Evolutionary conservation across 768 basidiomycete species (phyloP).

Genomic region (Serpula lacrymans): DNA sequence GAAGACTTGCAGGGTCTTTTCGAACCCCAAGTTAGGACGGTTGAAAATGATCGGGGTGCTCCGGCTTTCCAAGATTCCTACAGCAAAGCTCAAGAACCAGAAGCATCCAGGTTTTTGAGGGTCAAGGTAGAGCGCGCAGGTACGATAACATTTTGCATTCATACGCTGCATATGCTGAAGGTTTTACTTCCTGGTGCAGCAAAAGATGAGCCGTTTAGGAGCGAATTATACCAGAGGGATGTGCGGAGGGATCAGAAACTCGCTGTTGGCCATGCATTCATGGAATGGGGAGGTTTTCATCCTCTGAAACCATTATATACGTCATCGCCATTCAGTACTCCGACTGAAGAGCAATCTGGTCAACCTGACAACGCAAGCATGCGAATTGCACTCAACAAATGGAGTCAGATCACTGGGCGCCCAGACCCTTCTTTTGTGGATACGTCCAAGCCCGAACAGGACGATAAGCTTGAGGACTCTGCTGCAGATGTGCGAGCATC

Average conservation of each 20-base stretch:
- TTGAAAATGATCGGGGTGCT: neutral
- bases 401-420: conserved; percentile 29
- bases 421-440: conserved; percentile 29
- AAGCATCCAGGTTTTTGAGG: conserved; percentile 5
- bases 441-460: too few relatives aligned
- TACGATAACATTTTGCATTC: conserved; percentile 10
- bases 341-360: conserved; percentile 9
- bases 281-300: conserved; percentile 30
- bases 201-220: conserved; percentile 18
- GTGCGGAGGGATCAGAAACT: conserved; percentile 27
- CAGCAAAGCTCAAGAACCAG: neutral
- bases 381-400: conserved; percentile 30
- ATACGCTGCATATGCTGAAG: neutral
- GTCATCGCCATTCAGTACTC: conserved; percentile 21
- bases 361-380: conserved; percentile 21
- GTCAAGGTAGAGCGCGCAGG: conserved; percentile 22
- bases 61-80: neutral
- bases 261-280: conserved; percentile 26
- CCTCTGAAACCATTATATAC: conserved; percentile 25
- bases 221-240: conserved; percentile 17
- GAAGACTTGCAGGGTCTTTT: conserved; percentile 28
- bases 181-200: conserved; percentile 9
- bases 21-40: conserved; percentile 8
- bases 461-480: too few relatives aligned
- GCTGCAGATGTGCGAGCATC: conserved; percentile 23